A percentile compares a stretch with the other conserved stretches of the same genome.
These are phyloP conservation scores for Neonectria hederae DNA, from an alignment of 2,329 filamentous ascomycete genomes.

Conservation along the genomic window DNA sequence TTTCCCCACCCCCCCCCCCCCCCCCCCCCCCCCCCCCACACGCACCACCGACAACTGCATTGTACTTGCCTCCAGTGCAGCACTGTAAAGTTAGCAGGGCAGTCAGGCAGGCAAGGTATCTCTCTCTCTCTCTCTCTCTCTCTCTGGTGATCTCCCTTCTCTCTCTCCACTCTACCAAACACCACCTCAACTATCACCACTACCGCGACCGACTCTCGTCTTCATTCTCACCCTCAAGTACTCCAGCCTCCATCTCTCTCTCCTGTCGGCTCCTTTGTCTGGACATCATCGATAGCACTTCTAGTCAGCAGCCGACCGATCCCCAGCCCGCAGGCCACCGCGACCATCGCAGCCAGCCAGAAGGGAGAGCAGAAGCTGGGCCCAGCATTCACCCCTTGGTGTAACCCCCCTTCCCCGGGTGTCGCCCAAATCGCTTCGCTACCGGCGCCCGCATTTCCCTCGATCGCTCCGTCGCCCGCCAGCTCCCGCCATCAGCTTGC, in stretches of 20 bases:
- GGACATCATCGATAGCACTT: not conserved
- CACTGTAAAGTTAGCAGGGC: not conserved
- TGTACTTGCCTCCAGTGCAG: conserved; percentile 1
- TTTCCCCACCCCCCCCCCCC: conserved; percentile 11
- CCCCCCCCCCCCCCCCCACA: conserved; percentile 2
- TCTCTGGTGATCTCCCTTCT: not conserved
- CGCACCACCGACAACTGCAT: not conserved
- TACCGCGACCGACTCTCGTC: not conserved
- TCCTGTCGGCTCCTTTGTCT: not conserved
- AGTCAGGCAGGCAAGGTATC: not conserved
- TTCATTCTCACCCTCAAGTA: not conserved
- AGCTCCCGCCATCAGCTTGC: conserved; percentile 16
- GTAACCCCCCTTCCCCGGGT: conserved; percentile 15
- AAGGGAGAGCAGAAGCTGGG: conserved; percentile 3
- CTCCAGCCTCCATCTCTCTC: not conserved
- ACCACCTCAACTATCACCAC: not conserved
- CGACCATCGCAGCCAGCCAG: conserved; percentile 18
- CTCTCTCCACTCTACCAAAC: not conserved
- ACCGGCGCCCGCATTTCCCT: conserved; percentile 11
- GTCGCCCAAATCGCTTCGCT: conserved; percentile 15
- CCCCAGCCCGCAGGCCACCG: conserved; percentile 10
- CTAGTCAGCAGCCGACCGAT: conserved; percentile 7
- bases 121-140: not conserved
- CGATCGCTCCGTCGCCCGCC: conserved; percentile 13
- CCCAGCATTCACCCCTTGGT: conserved; percentile 6